These are phyloP conservation scores for Solioccasus polychromus DNA, from an alignment of 768 basidiomycete species.

Conservation along the genomic window DNA sequence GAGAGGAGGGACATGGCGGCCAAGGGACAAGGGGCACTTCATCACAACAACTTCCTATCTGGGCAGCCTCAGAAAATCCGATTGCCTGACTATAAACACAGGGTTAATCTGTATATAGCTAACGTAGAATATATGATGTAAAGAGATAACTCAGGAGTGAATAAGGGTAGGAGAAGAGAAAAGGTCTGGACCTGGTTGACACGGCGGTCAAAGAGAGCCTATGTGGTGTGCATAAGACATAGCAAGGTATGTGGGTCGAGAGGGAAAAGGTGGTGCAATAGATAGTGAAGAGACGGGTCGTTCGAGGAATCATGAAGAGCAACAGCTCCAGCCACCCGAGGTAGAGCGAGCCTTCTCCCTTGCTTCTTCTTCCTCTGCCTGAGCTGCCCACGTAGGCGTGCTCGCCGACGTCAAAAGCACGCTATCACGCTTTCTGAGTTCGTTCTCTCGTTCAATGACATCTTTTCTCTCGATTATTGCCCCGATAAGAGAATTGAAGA, in stretches of 20 bases:
- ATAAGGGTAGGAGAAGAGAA: constrained; percentile 25
- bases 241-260: constrained; percentile 22
- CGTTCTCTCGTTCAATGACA: constrained; percentile 77
- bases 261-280: constrained; percentile 9
- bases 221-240: constrained; percentile 30
- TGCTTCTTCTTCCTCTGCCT: constrained; percentile 79
- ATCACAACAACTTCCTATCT: constrained; percentile 26
- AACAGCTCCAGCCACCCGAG: constrained; percentile 65
- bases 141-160: constrained; percentile 37
- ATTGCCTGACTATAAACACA: constrained; percentile 33
- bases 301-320: constrained; percentile 44
- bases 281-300: constrained; percentile 3
- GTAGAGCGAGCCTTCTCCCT: constrained; percentile 46
- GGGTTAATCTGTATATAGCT: constrained; percentile 36
- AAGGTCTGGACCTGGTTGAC: constrained; percentile 13
- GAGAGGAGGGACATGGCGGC: constrained; percentile 55
- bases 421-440: constrained; percentile 77
- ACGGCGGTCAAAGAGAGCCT: constrained; percentile 24
- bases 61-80: constrained; percentile 14
- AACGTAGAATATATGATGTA: constrained; percentile 40
- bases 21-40: constrained; percentile 21
- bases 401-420: constrained; percentile 65
- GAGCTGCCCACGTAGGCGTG: constrained; percentile 73
- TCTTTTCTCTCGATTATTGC: constrained; percentile 79
- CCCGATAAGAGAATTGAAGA: constrained; percentile 78